Evolutionary conservation across 2,329 filamentous ascomycete genomes (phyloP), one percentile per base, ranked within the genome.

Genomic region (Gaeumannomyces tritici): DNA sequence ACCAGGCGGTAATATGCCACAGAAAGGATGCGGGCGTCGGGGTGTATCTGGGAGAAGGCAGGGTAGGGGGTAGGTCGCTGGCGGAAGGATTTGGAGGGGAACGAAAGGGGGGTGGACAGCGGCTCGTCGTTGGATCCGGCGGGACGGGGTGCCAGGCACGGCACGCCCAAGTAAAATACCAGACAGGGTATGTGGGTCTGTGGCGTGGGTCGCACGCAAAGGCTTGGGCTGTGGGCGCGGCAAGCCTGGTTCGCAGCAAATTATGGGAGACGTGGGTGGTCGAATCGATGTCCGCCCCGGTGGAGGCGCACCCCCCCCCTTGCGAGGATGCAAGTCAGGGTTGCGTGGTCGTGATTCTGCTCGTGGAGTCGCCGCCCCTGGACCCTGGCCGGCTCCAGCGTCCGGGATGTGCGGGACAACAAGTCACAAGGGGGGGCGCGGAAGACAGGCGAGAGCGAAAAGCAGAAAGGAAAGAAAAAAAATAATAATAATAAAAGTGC

Each of bases 151-250:
- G 42, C 42, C 42, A 51, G 42, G 42, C 42, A 51, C 42, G 42
- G 42, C 42, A 51, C 42, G 42, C 42, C 42, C 42, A 47, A 51
- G 42, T 47, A 51, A 21, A 51, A 51, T 51, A 51, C 42, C n/a
- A 51, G 57, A 59, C 61, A 62, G 66, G 62, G 65, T 63, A 64
- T 59, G 57, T 60, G 61, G 28, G 55, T 27, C 56, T n/a, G 56
- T 31, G 35, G 57, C 47, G 61, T 57, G 56, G 54, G 56, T 60
- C 51, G 60, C 54, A 60, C 28, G 29, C 26, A 18, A 61, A 57
- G 42, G 51, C 55, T 61, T 29, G 33, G 59, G 31, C 12, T 8
- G 42, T 51, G 59, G 42, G 21, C 42, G 42, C 42, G 42, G 42
- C 42, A n/a, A n/a, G 42, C 42, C 42, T 51, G 42, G 42, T 51